These are phyloP conservation scores for Phytophthora foliorum DNA, from an alignment of 352 stramenopile species.

Conservation along the genomic window DNA sequence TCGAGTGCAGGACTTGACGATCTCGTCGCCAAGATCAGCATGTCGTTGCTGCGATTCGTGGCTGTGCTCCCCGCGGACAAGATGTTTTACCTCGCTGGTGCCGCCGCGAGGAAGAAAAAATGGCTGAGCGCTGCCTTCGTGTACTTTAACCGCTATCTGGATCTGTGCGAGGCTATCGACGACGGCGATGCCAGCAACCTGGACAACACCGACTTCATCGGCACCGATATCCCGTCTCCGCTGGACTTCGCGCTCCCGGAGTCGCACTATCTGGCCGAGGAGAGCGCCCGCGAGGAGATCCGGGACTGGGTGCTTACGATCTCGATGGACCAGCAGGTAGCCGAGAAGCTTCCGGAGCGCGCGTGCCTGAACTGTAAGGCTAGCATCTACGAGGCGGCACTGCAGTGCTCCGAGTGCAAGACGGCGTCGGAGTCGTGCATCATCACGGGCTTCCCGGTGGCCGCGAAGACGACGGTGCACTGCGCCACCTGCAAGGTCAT, in stretches of 20 bases:
- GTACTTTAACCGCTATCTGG: conserved; percentile 96
- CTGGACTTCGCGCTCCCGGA: conserved; percentile 82
- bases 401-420: conserved; percentile 86
- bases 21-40: conserved; percentile 81
- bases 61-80: conserved; percentile 93
- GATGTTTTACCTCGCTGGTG: conserved; percentile 94
- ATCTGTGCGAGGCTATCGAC: conserved; percentile 96
- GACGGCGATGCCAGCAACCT: conserved; percentile 85
- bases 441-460: conserved; percentile 92
- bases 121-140: conserved; percentile 95
- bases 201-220: conserved; percentile 96
- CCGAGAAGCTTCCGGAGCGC: conserved; percentile 89
- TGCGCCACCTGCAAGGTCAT: conserved; percentile 92
- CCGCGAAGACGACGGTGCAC: conserved; percentile 88
- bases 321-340: conserved; percentile 96
- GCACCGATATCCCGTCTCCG: conserved; percentile 92
- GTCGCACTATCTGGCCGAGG: conserved; percentile 81
- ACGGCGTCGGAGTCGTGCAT: conserved; percentile 87
- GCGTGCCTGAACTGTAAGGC: conserved; percentile 81
- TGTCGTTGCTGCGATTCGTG: conserved; percentile 92
- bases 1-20: conserved; percentile 67
- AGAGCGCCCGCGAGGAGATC: conserved; percentile 93
- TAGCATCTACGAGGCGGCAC: conserved; percentile 89
- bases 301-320: conserved; percentile 95
- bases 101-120: conserved; percentile 83